Conservation (phyloP, 176 grass and related monocot species). For the Aechmea fasciata region DNA sequence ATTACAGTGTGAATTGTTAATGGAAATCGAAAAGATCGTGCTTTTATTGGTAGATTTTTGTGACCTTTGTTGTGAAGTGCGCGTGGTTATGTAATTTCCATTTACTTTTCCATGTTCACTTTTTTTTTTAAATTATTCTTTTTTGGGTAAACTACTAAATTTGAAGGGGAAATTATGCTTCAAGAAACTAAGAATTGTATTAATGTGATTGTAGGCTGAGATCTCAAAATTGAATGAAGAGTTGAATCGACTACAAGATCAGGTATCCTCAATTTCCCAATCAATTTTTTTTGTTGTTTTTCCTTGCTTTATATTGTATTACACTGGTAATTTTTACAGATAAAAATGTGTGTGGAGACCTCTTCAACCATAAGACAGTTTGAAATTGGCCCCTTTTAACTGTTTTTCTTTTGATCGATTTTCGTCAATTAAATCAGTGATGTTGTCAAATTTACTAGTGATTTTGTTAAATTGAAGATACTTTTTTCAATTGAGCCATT, state of each 20-base stretch:
- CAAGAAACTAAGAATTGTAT: slow-evolving; percentile 2
- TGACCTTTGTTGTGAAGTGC: neutral
- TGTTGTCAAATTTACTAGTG: no score
- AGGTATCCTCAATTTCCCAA: slow-evolving; percentile 40
- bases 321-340: no score
- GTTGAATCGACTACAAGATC: slow-evolving; percentile 61
- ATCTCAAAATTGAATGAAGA: slow-evolving; percentile 47
- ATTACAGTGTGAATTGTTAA: neutral
- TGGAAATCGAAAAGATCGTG: neutral
- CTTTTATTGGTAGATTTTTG: neutral
- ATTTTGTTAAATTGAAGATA: no score
- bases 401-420: no score
- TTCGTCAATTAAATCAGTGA: no score
- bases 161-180: neutral
- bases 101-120: neutral
- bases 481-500: no score
- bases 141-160: neutral
- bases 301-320: no score
- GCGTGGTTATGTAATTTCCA: neutral
- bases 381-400: no score
- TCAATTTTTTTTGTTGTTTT: no score
- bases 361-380: no score
- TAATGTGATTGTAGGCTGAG: slow-evolving; percentile 52
- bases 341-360: no score
- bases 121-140: neutral